A percentile compares a stretch with the other conserved stretches of the same genome.
Conservation (phyloP, 305 asterid species). For the Plantago lanceolata region DNA sequence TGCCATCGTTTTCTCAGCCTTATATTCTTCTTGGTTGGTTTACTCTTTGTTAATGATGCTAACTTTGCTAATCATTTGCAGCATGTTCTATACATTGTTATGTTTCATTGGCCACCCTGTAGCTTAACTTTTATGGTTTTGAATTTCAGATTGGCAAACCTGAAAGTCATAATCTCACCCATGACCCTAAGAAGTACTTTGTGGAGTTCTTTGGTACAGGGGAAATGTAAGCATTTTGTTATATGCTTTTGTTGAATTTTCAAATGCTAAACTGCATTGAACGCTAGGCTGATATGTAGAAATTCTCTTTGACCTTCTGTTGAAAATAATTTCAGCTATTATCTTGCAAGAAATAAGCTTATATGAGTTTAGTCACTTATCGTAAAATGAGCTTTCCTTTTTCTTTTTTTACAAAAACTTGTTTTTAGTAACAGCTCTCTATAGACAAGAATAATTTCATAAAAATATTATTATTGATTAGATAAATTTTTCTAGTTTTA, state of each 20-base stretch:
- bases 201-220: slow-evolving; percentile 83
- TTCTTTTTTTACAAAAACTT: neutral
- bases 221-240: slow-evolving; percentile 63
- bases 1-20: neutral
- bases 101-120: slow-evolving; percentile 15
- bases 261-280: slow-evolving; percentile 14
- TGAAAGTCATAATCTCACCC: slow-evolving; percentile 63
- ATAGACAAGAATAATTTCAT: neutral
- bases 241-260: slow-evolving; percentile 18
- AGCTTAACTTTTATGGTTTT: slow-evolving; percentile 26
- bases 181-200: slow-evolving; percentile 82
- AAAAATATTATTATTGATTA: neutral
- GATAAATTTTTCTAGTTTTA: neutral
- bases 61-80: slow-evolving; percentile 15
- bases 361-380: neutral
- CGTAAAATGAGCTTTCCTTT: neutral
- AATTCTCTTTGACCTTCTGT: neutral
- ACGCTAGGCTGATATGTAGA: neutral
- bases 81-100: slow-evolving; percentile 7
- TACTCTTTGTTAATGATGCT: slow-evolving; percentile 4
- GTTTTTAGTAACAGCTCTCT: neutral
- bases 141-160: slow-evolving; percentile 74
- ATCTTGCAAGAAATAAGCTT: neutral
- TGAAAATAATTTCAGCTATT: neutral
- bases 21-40: slow-evolving; percentile 1